Evolutionary conservation across 768 basidiomycete genomes (phyloP).

Genomic region (Pholiota conissans): DNA sequence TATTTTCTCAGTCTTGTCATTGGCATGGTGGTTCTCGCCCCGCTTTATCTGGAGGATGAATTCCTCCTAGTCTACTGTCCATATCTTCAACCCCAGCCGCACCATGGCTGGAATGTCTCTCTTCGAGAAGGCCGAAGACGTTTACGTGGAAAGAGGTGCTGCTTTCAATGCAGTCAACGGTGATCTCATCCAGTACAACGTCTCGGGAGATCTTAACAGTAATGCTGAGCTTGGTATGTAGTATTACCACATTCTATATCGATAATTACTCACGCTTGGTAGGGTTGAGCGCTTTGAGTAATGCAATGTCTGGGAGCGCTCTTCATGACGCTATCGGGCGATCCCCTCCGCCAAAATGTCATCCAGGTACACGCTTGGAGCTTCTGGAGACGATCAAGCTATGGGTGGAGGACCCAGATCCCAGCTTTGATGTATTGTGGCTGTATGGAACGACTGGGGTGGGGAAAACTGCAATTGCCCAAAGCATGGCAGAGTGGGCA

Average conservation of each 20-base stretch:
- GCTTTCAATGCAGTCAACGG: neutral
- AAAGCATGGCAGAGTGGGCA: slow-evolving; percentile 13
- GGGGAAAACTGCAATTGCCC: slow-evolving; percentile 22
- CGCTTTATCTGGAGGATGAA: too few relatives aligned
- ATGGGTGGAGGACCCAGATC: slow-evolving; percentile 11
- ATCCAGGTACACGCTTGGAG: slow-evolving; percentile 15
- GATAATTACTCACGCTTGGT: neutral
- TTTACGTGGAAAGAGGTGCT: neutral
- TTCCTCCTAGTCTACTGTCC: too few relatives aligned
- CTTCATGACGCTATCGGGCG: slow-evolving; percentile 8
- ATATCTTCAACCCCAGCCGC: too few relatives aligned
- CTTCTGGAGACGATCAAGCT: slow-evolving; percentile 7
- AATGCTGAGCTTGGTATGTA: neutral
- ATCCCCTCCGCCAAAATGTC: slow-evolving; percentile 9
- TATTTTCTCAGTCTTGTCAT: too few relatives aligned
- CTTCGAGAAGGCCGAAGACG: neutral
- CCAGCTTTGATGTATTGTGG: slow-evolving; percentile 15
- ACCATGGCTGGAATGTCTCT: neutral
- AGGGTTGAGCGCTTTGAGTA: slow-evolving; percentile 10
- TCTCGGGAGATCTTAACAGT: neutral
- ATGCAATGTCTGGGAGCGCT: slow-evolving; percentile 6
- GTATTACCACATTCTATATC: neutral
- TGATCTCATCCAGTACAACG: neutral
- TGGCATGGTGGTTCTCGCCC: neutral
- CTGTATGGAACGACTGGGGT: slow-evolving; percentile 19